A percentile compares a stretch with the other conserved stretches of the same genome.
Conservation (phyloP, 2,329 filamentous ascomycete species). For the Colletotrichum echinochloae region DNA sequence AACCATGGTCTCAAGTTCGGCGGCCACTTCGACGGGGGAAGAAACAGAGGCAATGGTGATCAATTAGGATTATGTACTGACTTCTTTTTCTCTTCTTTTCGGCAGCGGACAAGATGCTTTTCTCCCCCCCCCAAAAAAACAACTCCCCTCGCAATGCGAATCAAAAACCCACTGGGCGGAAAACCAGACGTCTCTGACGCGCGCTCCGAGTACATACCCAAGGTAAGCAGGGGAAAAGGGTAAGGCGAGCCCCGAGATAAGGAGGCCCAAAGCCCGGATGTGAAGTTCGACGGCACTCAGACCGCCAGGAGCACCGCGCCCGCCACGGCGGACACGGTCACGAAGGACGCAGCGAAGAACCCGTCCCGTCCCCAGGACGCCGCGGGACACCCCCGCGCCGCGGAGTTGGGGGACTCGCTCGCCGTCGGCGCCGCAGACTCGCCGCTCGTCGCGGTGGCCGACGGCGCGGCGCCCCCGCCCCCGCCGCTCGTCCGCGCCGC, state of each 20-base stretch:
- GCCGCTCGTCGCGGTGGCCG: neutral
- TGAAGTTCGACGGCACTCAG: neutral
- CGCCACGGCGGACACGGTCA: neutral
- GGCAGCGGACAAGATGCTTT: neutral
- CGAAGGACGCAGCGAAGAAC: neutral
- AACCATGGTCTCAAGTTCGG: too few relatives aligned
- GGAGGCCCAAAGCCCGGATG: neutral
- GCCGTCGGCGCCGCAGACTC: conserved; percentile 12
- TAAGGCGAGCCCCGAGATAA: neutral
- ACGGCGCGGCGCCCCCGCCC: neutral
- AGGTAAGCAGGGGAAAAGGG: neutral
- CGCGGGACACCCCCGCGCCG: neutral
- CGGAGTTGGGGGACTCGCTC: conserved; percentile 18
- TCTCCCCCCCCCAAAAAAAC: too few relatives aligned
- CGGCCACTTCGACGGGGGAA: neutral
- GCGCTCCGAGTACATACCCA: neutral
- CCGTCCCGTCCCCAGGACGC: neutral
- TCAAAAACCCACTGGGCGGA: neutral
- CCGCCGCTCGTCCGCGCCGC: conserved; percentile 15
- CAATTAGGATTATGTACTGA: neutral
- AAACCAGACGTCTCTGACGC: neutral
- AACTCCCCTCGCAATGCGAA: neutral
- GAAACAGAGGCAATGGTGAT: neutral
- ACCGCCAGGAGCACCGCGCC: conserved; percentile 10
- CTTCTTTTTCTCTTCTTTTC: too few relatives aligned